These are phyloP conservation scores for Daldinia concentrica DNA, from an alignment of 495 filamentous ascomycete species.

Conservation along the genomic window DNA sequence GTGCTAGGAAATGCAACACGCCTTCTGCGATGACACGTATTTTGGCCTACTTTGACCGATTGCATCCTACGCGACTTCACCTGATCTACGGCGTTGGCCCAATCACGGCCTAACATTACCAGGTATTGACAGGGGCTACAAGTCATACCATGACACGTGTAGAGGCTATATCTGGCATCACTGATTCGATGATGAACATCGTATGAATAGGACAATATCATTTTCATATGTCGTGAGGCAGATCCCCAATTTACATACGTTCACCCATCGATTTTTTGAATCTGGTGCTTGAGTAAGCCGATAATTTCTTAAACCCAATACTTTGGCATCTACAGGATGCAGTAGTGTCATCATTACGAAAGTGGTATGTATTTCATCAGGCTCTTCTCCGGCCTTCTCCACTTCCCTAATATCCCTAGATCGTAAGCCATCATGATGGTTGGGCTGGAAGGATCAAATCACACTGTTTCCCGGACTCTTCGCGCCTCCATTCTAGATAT, in stretches of 20 bases:
- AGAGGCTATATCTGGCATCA: constrained; percentile 1
- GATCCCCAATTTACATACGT: constrained; percentile 8
- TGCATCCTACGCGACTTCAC: constrained; percentile 20
- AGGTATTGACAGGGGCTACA: constrained; percentile 13
- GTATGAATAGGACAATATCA: constrained; percentile 5
- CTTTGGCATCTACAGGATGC: neutral
- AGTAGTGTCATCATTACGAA: neutral
- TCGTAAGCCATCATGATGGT: neutral
- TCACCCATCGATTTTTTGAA: neutral
- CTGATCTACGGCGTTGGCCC: constrained; percentile 9
- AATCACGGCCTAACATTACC: constrained; percentile 18
- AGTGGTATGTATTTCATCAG: neutral
- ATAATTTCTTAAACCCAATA: neutral
- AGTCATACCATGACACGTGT: constrained; percentile 34
- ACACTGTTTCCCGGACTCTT: neutral
- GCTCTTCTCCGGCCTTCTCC: neutral
- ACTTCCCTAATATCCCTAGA: neutral
- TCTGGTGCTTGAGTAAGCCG: neutral
- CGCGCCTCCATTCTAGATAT: neutral
- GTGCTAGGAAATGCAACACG: constrained; percentile 49
- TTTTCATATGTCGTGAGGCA: constrained; percentile 1
- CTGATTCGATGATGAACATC: constrained; percentile 1
- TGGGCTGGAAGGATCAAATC: neutral
- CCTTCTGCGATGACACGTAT: constrained; percentile 49
- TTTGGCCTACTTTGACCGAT: constrained; percentile 24